phyloP scores from a whole-genome alignment of 2,329 filamentous ascomycete species.

The Clonostachys solani region DNA sequence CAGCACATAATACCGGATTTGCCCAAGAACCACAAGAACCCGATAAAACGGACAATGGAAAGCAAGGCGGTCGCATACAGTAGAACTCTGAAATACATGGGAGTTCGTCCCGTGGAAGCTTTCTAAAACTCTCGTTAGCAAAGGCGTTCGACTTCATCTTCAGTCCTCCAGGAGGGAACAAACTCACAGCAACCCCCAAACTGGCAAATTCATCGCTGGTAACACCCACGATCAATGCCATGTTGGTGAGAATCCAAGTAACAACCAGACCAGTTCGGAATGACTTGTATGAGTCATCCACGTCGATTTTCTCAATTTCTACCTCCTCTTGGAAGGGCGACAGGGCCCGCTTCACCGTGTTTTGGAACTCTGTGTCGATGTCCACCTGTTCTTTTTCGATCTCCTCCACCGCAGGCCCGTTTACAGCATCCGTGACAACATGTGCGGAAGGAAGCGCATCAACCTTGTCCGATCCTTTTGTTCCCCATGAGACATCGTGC shows the following conservation, averaged over 20 bases:
- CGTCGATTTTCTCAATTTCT: conserved; percentile 71
- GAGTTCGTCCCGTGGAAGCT: conserved; percentile 63
- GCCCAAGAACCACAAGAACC: conserved; percentile 84
- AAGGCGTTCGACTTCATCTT: too few species aligned
- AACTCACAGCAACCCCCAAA: conserved; percentile 77
- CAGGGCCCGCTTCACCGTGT: conserved; percentile 84
- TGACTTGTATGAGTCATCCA: conserved; percentile 94
- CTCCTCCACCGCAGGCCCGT: conserved; percentile 85
- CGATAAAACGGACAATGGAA: conserved; percentile 77
- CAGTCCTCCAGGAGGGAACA: too few species aligned
- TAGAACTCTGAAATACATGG: conserved; percentile 79
- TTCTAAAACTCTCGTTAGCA: conserved; percentile 32
- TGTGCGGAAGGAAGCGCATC: conserved; percentile 87
- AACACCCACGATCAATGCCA: conserved; percentile 71
- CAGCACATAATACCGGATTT: conserved; percentile 89
- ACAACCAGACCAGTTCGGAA: conserved; percentile 90
- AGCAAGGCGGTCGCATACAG: conserved; percentile 79
- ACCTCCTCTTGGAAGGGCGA: conserved; percentile 69
- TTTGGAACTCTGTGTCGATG: conserved; percentile 89
- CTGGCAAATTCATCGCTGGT: conserved; percentile 75
- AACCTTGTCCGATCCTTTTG: conserved; percentile 89
- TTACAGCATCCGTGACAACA: conserved; percentile 70
- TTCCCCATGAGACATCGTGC: conserved; percentile 97
- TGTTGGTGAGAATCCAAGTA: conserved; percentile 89
- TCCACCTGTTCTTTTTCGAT: conserved; percentile 89